A percentile compares a stretch with the other conserved stretches of the same genome.
Conservation (phyloP, 2,329 filamentous ascomycete genomes). For the Ceratocystis alfenasii region DNA sequence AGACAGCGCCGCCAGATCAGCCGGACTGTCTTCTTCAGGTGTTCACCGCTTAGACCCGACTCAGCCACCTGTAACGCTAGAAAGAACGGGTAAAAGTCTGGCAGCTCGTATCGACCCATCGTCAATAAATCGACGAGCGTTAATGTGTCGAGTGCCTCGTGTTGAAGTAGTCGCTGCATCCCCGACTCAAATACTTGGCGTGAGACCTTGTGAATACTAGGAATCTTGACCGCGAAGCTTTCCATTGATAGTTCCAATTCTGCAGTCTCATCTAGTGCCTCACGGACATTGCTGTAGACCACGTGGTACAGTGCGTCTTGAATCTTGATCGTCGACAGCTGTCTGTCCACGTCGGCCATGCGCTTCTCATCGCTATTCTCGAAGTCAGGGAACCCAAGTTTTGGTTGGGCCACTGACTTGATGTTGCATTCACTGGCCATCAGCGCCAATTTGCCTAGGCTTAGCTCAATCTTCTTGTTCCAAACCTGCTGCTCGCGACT, state of each 20-base stretch:
- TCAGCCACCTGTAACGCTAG: constrained; percentile 54
- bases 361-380: constrained; percentile 31
- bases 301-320: constrained; percentile 67
- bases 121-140: constrained; percentile 66
- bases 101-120: constrained; percentile 39
- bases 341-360: constrained; percentile 45
- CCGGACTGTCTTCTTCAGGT: constrained; percentile 45
- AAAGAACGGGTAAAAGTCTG: constrained; percentile 51
- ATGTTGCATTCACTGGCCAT: constrained; percentile 47
- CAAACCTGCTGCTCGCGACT: constrained; percentile 67
- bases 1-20: constrained; percentile 81
- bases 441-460: constrained; percentile 69
- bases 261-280: constrained; percentile 67
- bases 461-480: constrained; percentile 88
- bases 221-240: constrained; percentile 45
- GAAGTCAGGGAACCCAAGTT: constrained; percentile 25
- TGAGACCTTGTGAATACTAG: constrained; percentile 53
- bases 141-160: constrained; percentile 56
- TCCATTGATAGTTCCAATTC: constrained; percentile 66
- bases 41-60: constrained; percentile 43
- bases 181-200: constrained; percentile 58
- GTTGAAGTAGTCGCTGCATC: constrained; percentile 56
- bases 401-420: constrained; percentile 25
- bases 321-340: constrained; percentile 59
- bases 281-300: constrained; percentile 53